phyloP scores from a whole-genome alignment of 148 eudicot species.

The Oxyria digyna region DNA sequence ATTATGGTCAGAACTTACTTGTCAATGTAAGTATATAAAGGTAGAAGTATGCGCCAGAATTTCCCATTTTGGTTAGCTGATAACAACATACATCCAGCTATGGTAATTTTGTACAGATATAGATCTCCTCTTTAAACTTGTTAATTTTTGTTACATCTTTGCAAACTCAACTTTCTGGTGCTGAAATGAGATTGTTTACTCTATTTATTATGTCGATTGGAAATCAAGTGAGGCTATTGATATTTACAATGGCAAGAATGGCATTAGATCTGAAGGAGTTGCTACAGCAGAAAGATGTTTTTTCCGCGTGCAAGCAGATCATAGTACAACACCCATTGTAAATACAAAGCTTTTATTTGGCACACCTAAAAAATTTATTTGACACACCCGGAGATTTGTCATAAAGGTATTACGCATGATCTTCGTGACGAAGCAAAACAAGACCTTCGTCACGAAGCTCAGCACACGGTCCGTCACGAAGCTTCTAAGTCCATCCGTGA shows the following conservation, averaged over 20 bases:
- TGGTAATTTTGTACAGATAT: background rate
- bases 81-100: background rate
- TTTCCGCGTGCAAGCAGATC: no score
- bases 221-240: background rate
- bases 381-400: no score
- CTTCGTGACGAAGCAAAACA: no score
- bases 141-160: background rate
- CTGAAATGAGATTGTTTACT: background rate
- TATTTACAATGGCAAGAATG: background rate
- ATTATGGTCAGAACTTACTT: slow-evolving; percentile 74
- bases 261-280: background rate
- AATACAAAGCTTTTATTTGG: no score
- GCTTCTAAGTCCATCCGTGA: no score
- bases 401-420: no score
- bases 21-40: slow-evolving; percentile 12
- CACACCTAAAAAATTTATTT: no score
- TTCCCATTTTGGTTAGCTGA: background rate
- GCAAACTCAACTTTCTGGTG: background rate
- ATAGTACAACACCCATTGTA: no score
- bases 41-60: background rate
- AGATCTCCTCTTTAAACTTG: background rate
- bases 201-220: background rate
- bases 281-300: background rate
- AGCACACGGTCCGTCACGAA: no score
- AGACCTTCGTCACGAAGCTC: no score